A percentile compares a stretch with the other conserved stretches of the same genome.
phyloP scores from a whole-genome alignment of 495 filamentous ascomycete genomes.

The Talaromyces adpressus region DNA sequence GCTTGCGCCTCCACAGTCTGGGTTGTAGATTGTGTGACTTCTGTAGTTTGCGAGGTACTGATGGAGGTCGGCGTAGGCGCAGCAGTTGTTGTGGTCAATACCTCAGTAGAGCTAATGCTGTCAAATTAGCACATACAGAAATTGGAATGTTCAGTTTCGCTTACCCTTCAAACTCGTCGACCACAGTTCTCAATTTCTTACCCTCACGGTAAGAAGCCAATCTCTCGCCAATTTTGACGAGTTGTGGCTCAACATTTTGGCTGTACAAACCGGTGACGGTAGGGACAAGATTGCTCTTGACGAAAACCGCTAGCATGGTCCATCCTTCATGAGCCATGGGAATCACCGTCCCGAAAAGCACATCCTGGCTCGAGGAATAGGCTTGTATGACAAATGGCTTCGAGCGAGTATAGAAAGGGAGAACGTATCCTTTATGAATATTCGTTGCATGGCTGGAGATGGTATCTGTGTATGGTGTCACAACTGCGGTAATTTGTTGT shows the following conservation, averaged over 20 bases:
- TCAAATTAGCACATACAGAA: conserved; percentile 13
- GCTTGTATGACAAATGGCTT: conserved; percentile 66
- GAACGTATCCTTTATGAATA: conserved; percentile 61
- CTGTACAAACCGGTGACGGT: conserved; percentile 71
- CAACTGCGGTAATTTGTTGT: conserved; percentile 43
- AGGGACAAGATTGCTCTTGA: conserved; percentile 71
- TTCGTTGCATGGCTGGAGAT: conserved; percentile 52
- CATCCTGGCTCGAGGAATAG: conserved; percentile 57
- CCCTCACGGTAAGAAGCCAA: conserved; percentile 76
- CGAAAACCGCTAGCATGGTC: conserved; percentile 58
- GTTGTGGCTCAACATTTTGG: conserved; percentile 90
- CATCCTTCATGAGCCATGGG: conserved; percentile 66
- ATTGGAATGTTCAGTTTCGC: not conserved
- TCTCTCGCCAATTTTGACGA: conserved; percentile 84
- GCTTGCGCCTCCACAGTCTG: conserved; percentile 17
- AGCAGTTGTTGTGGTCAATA: not conserved
- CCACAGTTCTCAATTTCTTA: conserved; percentile 49
- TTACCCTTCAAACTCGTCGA: conserved; percentile 50
- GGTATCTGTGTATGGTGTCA: conserved; percentile 66
- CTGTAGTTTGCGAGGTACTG: conserved; percentile 14
- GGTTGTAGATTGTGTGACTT: conserved; percentile 17
- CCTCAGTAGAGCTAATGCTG: conserved; percentile 8
- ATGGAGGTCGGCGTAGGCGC: not conserved
- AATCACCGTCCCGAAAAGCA: conserved; percentile 62
- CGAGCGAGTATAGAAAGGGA: conserved; percentile 67